Evolutionary conservation across 257 asterid genomes (phyloP).

Genomic region (Linderniella brevidens): DNA sequence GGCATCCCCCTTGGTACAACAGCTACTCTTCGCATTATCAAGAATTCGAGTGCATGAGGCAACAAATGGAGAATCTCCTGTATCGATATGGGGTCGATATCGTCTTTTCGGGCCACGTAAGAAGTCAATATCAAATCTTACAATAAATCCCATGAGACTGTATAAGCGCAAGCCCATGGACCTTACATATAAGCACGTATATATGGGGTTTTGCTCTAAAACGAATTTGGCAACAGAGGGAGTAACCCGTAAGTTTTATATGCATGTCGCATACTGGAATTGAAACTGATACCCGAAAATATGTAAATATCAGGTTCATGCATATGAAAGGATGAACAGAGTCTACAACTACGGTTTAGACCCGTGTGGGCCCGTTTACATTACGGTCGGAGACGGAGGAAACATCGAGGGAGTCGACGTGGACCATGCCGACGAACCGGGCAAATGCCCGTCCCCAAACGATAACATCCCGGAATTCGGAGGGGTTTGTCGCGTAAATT

Average conservation of each 20-base stretch:
- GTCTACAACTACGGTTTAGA: slow-evolving; percentile 64
- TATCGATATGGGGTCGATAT: slow-evolving; percentile 43
- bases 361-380: slow-evolving; percentile 65
- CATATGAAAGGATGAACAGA: slow-evolving; percentile 74
- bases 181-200: background rate
- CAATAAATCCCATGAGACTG: background rate
- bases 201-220: too few relatives aligned
- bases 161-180: background rate
- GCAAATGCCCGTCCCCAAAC: slow-evolving; percentile 50
- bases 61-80: slow-evolving; percentile 61
- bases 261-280: too few relatives aligned
- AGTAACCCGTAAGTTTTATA: too few relatives aligned
- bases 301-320: slow-evolving; percentile 43
- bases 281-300: background rate
- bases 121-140: slow-evolving; percentile 3
- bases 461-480: slow-evolving; percentile 59
- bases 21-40: slow-evolving; percentile 80
- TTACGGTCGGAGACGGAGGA: slow-evolving; percentile 87
- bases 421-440: slow-evolving; percentile 72
- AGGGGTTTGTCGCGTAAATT: slow-evolving; percentile 45
- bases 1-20: slow-evolving; percentile 93
- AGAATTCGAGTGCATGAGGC: slow-evolving; percentile 88
- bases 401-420: slow-evolving; percentile 67
- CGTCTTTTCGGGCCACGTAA: slow-evolving; percentile 80
- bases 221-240: too few relatives aligned